Base-by-base conservation (phyloP, 179 eudicot species). In the Silene coronaria region DNA sequence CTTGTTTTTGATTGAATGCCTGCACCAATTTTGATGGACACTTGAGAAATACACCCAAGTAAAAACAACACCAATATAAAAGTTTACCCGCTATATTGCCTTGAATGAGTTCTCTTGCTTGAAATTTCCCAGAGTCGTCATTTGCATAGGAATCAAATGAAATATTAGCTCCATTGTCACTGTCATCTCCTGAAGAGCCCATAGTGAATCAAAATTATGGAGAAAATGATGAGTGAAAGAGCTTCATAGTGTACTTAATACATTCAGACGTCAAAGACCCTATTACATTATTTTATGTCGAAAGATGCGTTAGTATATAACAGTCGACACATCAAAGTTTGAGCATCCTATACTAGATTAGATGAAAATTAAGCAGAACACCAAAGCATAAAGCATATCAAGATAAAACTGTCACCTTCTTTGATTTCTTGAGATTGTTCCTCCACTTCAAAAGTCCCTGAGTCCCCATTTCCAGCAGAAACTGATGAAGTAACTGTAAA, bases 71-170 rank as follows among this genome's bases (percentile, higher is more conserved):
- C 61, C 23, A 23, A 26, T 48, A 70, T 70, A 70, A 48, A 24
- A 14, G 27, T 27, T 70, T 70, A 70, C 73, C 60, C 5, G 10
- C 21, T 24, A 26, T 48, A 26, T 48, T 70, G 36, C 13, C 36
- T 46, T 70, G 61, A 70, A 9, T 24, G 61, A 48, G 36, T 70
- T 70, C 73, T 24, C 73, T 48, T 46, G 74, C 63, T 53, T 71
- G 27, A 53, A 17, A 21, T 53, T 17, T 28, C 60, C 73, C 19
- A 6, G 19, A 28, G 48, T 57, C 66, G 21, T 21, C 65, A 45
- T 19, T 64, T 10, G 19, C 62, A 65, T 32, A 42, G 5, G 63
- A 53, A 66, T 13, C 24, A 12, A 71, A 27, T 51, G 26, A 59
- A 28, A 10, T 65, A 23, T 48, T 70, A 27, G 64, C 77, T 46